Conservation (phyloP, 352 stramenopile genomes). For the Pythium graminicola region DNA sequence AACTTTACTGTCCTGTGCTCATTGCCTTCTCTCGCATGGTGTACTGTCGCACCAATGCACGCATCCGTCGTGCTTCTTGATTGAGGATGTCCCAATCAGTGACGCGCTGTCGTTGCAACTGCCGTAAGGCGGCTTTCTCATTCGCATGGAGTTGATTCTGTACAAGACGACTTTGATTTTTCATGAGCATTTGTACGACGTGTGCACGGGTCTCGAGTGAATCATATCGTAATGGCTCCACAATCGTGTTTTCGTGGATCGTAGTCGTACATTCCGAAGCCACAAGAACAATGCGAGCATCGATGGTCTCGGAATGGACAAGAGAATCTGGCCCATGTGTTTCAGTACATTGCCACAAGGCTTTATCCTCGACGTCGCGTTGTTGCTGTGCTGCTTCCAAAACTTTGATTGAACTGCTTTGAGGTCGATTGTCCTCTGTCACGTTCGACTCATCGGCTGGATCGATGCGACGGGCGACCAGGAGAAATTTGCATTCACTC, state of each 20-base stretch:
- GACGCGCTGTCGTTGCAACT: slow-evolving; percentile 2
- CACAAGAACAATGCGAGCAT: slow-evolving; percentile 20
- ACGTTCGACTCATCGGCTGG: not conserved
- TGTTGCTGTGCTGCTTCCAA: not conserved
- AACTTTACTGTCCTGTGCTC: not conserved
- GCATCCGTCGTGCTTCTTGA: slow-evolving; percentile 11
- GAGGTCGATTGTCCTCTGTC: not conserved
- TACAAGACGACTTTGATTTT: slow-evolving; percentile 29
- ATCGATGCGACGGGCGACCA: slow-evolving; percentile 14
- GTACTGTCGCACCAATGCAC: slow-evolving; percentile 3
- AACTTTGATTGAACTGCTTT: not conserved
- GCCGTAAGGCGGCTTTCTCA: slow-evolving; percentile 19
- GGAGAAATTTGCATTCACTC: slow-evolving; percentile 34
- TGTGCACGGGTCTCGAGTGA: slow-evolving; percentile 18
- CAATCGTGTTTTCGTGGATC: too few species aligned
- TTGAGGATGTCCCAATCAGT: slow-evolving; percentile 3
- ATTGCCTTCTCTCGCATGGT: not conserved
- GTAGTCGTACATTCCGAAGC: not conserved
- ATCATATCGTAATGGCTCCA: slow-evolving; percentile 2
- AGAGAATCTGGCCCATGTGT: slow-evolving; percentile 17
- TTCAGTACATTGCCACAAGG: slow-evolving; percentile 26
- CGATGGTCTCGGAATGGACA: slow-evolving; percentile 33
- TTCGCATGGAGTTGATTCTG: slow-evolving; percentile 22
- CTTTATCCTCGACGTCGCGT: slow-evolving; percentile 21
- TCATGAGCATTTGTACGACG: slow-evolving; percentile 39